Evolutionary conservation across 352 stramenopile species (phyloP).

Genomic region (Phytophthora tubulina): DNA sequence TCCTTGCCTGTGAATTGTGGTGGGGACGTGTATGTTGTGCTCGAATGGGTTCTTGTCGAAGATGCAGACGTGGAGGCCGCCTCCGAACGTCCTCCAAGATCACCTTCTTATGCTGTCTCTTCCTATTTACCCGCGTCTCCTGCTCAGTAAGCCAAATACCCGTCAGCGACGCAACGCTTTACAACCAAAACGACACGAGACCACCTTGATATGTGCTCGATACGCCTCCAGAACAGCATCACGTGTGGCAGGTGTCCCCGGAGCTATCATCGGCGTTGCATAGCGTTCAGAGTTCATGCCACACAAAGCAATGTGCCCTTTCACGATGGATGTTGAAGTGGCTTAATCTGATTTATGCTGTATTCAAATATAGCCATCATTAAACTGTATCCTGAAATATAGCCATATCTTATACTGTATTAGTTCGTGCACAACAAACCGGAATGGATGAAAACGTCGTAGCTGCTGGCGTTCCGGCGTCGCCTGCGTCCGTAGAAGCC

Average conservation of each 20-base stretch:
- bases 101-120: conserved; percentile 65
- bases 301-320: background rate
- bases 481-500: background rate
- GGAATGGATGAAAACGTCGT: conserved; percentile 11
- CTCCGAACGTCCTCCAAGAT: conserved; percentile 64
- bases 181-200: too few relatives aligned
- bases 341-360: background rate
- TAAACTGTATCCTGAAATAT: background rate
- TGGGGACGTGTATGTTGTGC: conserved; percentile 19
- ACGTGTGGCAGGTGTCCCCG: conserved; percentile 20
- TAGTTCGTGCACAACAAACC: background rate
- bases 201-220: conserved; percentile 49
- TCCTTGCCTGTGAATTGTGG: conserved; percentile 12
- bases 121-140: conserved; percentile 55
- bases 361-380: background rate
- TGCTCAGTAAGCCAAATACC: conserved; percentile 19
- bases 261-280: background rate
- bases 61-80: conserved; percentile 49
- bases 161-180: background rate
- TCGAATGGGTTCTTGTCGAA: conserved; percentile 45
- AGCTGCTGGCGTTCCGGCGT: background rate
- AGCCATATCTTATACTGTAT: conserved; percentile 7
- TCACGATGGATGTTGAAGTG: conserved; percentile 15
- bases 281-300: conserved; percentile 17
- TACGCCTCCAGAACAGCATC: conserved; percentile 64